Evolutionary conservation across 306 rosid genomes (phyloP), one percentile per base, ranked within the genome.

Genomic region (Urtica urens): DNA sequence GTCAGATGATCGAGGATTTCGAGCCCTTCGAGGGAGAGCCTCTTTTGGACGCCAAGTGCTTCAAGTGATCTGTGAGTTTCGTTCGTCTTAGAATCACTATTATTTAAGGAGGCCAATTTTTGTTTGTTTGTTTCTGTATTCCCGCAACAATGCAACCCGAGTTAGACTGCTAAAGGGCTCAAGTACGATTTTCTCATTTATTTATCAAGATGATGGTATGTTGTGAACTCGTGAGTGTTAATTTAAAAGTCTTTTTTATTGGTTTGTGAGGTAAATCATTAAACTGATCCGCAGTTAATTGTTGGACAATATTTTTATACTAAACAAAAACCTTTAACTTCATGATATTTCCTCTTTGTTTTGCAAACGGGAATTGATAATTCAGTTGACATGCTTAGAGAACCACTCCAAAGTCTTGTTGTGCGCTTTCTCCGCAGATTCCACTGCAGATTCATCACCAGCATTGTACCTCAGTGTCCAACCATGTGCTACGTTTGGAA

Each of bases 1-100:
- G 18, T 58, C 80, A 85, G 67, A 81, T 81, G 95, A 81, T 85
- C 26, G 95, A 85, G 67, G 93, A 85, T 63, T 52, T 1, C n/a
- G 87, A 81, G 65, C 93, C 95, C 23, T 85, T 78, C 7, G 95
- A 85, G 63, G 95, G 93, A 16, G 73, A 85, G 59, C 49, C 82
- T 27, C 78, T 85, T 34, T 65, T 85, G 80, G 93, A 75, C 66
- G 93, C 95, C 54, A 85, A 85, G 58, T 85, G 87, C 74, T 78
- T 85, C 56, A 81, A 85, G 82, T 71, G 69, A 81, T n/a, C 40
- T 4, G n/a, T 35, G n/a, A 3, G 11, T 45, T 22, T 23, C 18
- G 15, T 42, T 23, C 38, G 23, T 27, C 15, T 33, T 9, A 3
- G 19, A 10, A 49, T 17, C 29, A 12, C 23, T 4, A 2, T 49